A percentile compares a stretch with the other conserved stretches of the same genome.
These are phyloP conservation scores for Cymbidium sinense DNA, from an alignment of 106 monocot species.

Conservation along the genomic window DNA sequence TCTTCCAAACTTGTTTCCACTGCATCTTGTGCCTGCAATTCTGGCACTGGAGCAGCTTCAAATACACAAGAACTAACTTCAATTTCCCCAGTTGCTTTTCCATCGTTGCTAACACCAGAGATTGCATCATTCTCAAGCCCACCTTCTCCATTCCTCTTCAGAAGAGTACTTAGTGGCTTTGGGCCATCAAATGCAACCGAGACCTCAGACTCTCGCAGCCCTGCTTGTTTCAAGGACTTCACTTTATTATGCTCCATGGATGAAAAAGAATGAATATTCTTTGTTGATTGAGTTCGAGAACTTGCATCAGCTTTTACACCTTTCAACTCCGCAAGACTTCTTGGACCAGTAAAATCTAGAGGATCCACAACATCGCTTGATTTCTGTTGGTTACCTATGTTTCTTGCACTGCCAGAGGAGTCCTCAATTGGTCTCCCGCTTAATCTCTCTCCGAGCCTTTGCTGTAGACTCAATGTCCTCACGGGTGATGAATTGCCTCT, in stretches of 20 bases:
- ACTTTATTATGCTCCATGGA: constrained; percentile 5
- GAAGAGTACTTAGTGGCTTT: constrained; percentile 49
- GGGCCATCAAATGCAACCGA: constrained; percentile 56
- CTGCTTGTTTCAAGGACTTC: background rate
- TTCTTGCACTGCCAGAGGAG: constrained; percentile 16
- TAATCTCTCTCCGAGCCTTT: constrained; percentile 34
- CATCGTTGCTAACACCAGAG: background rate
- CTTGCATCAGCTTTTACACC: constrained; percentile 29
- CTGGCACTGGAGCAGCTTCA: background rate
- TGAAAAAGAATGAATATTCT: background rate
- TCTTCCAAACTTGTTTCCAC: constrained; percentile 1
- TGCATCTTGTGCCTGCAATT: too few species aligned
- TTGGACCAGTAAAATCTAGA: constrained; percentile 64
- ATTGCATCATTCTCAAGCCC: constrained; percentile 12
- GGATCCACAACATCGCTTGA: constrained; percentile 34
- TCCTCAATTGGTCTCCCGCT: constrained; percentile 23
- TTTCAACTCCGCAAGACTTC: constrained; percentile 76
- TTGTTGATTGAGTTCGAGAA: constrained; percentile 11
- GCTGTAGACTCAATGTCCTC: constrained; percentile 9
- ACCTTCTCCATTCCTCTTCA: constrained; percentile 57
- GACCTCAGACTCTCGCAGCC: constrained; percentile 18
- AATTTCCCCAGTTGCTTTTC: constrained; percentile 11
- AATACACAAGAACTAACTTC: background rate
- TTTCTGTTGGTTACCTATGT: background rate
- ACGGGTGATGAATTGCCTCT: constrained; percentile 36